A percentile compares a stretch with the other conserved stretches of the same genome.
phyloP scores from a whole-genome alignment of 768 basidiomycete species.

The Leccinum arenicola region DNA sequence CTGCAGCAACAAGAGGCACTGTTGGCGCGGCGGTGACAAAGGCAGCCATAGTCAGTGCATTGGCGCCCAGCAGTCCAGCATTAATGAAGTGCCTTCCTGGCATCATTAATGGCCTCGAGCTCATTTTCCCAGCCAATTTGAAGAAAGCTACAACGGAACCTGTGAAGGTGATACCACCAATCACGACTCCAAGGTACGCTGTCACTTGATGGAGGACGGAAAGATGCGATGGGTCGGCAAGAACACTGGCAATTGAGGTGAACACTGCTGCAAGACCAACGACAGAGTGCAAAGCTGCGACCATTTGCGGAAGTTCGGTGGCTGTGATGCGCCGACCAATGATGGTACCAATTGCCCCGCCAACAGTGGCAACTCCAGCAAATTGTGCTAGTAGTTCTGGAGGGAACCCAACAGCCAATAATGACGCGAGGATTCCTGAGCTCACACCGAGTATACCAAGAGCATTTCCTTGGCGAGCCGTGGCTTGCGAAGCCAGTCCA shows the following conservation, averaged over 20 bases:
- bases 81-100: constrained; percentile 82
- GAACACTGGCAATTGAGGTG: constrained; percentile 80
- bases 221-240: constrained; percentile 66
- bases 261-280: constrained; percentile 88
- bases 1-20: constrained; percentile 73
- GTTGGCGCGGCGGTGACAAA: constrained; percentile 70
- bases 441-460: constrained; percentile 86
- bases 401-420: constrained; percentile 81
- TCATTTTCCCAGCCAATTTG: constrained; percentile 81
- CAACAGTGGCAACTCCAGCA: constrained; percentile 71
- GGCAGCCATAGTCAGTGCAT: constrained; percentile 70
- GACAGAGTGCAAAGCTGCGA: constrained; percentile 80
- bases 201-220: constrained; percentile 76
- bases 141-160: constrained; percentile 89
- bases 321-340: constrained; percentile 83
- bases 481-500: constrained; percentile 73
- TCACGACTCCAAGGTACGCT: constrained; percentile 82
- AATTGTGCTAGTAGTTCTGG: constrained; percentile 75
- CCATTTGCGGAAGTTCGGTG: constrained; percentile 85
- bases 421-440: constrained; percentile 76
- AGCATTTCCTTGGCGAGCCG: constrained; percentile 84
- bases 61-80: constrained; percentile 64
- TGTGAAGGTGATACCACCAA: constrained; percentile 88
- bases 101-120: constrained; percentile 66
- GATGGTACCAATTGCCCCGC: constrained; percentile 64